Base-by-base conservation (phyloP, 441 rosid genomes). In the Syzygium syzygioides region DNA sequence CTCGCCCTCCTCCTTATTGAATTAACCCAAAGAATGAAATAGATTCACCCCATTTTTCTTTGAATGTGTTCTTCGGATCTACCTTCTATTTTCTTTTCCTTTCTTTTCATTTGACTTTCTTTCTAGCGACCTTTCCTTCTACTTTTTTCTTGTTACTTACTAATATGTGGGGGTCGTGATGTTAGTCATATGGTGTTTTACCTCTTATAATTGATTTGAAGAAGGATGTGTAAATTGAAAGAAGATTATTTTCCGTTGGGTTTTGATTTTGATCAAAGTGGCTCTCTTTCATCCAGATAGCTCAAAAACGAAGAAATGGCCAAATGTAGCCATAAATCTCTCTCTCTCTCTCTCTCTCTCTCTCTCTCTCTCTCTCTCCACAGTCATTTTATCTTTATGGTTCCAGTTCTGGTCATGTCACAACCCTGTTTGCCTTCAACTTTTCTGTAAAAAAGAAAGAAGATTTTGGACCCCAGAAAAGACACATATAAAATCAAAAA, bases 1-100 rank as follows among this genome's bases (percentile, higher is more conserved):
- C 91, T 55, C 93, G 96, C 79, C 96, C 97, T 86, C 93, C 97
- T 76, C 95, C 87, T 92, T 95, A 91, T 84, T 45, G 9, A 64
- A 80, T 85, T 85, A 30, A 54, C 57, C 41, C 28, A 85, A 32
- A 85, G 55, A 85, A 28, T 30, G 48, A 25, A 85, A 57, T 32
- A 28, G 62, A 25, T 85, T 54, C 25, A 55, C 37, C 48, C 56
- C 28, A 85, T 90, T 89, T 23, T 87, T 86, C 85, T 85, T 30
- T 64, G 87, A 85, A 85, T 89, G 68, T 86, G 37, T 89, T 85
- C 30, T 86, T 79, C 83, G 83, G 83, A 37, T 71, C 53, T 91
- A 60, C 50, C 52, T 71, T 55, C 48, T 32, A 18, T 54, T 54
- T 84, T 55, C 48, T 85, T 85, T 23, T 54, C 55, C 83, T 57